phyloP scores from a whole-genome alignment of 140 eudicot species.

The Senecio squalidus region DNA sequence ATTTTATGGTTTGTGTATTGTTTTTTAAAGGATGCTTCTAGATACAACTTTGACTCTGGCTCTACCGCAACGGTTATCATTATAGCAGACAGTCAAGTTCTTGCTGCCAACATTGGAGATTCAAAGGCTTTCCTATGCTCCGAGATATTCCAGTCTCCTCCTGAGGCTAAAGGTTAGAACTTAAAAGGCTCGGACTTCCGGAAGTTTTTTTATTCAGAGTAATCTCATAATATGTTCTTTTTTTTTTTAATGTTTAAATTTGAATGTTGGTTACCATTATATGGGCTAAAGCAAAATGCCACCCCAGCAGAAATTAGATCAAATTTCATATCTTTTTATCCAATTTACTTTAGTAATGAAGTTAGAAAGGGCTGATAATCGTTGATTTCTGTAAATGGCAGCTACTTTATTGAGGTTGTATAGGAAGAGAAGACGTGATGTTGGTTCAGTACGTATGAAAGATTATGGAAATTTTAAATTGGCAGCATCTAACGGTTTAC shows the following conservation, averaged over 20 bases:
- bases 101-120: conserved; percentile 91
- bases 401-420: conserved; percentile 83
- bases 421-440: conserved; percentile 47
- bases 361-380: conserved; percentile 11
- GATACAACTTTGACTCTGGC: conserved; percentile 64
- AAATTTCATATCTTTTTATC: not conserved
- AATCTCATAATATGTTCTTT: too few relatives aligned
- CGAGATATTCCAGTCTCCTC: conserved; percentile 65
- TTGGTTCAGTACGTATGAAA: conserved; percentile 42
- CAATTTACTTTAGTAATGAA: not conserved
- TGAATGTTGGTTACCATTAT: not conserved
- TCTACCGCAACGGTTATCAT: conserved; percentile 84
- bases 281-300: conserved; percentile 3
- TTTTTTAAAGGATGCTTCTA: conserved; percentile 75
- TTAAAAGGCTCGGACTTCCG: not conserved
- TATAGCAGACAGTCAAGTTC: conserved; percentile 69
- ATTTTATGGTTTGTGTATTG: conserved; percentile 18
- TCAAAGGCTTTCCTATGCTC: conserved; percentile 96
- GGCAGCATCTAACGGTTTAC: conserved; percentile 51
- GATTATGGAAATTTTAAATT: conserved; percentile 46
- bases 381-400: conserved; percentile 38
- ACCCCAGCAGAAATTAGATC: not conserved
- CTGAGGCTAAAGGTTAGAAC: conserved; percentile 84
- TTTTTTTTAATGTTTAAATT: not conserved
- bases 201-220: not conserved